Evolutionary conservation across 2,329 filamentous ascomycete species (phyloP).

Genomic region (Apiospora aurea): DNA sequence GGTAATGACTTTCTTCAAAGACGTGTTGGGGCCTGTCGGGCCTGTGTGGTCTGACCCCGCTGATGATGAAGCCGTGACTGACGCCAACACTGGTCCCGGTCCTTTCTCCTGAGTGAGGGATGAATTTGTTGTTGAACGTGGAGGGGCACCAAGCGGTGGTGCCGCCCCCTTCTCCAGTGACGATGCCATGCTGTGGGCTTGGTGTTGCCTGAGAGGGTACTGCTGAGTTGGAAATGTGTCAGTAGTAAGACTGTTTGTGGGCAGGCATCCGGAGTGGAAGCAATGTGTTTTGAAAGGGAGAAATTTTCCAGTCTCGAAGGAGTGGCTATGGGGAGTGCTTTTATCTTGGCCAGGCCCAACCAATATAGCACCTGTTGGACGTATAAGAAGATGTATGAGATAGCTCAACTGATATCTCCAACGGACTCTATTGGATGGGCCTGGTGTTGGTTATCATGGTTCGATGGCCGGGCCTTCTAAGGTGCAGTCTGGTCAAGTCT

Average conservation of each 20-base stretch:
- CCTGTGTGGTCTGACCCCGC: neutral
- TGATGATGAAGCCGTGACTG: neutral
- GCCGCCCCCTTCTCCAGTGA: neutral
- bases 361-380: neutral
- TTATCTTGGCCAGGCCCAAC: neutral
- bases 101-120: neutral
- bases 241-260: neutral
- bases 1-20: slow-evolving; percentile 35
- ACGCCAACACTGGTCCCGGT: neutral
- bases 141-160: neutral
- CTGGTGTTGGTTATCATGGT: neutral
- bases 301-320: neutral
- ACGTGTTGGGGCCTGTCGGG: neutral
- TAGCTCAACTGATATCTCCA: neutral
- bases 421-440: neutral
- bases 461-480: neutral
- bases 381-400: neutral
- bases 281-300: neutral
- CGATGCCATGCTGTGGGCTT: neutral
- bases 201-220: neutral
- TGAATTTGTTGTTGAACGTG: neutral
- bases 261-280: neutral
- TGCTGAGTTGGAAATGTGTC: neutral
- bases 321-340: neutral
- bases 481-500: neutral